Evolutionary conservation across 2,329 filamentous ascomycete genomes (phyloP), one percentile per base, ranked within the genome.

Genomic region (Corinectria fuckeliana): DNA sequence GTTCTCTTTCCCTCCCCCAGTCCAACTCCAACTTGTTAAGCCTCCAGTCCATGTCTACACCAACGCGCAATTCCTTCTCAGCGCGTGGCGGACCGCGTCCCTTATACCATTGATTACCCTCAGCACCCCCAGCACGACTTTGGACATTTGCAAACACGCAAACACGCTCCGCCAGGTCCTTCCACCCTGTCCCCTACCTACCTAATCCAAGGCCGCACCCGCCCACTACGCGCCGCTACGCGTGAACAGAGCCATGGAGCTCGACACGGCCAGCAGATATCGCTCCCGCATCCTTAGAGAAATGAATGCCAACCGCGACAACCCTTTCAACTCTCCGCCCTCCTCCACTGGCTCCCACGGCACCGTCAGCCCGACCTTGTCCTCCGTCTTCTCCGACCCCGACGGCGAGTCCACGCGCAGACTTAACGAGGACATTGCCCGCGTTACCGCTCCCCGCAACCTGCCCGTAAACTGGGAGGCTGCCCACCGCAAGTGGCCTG

Each of bases 311-410:
- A 80, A 82, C 73, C 77, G 79, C 71, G 78, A 83, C 59, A 83
- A 85, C 71, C 83, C 83, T 5, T 85, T 85, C 75, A 84, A 83
- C 73, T 85, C 83, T 18, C 84, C 84, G 5, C 83, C 83, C 18
- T 85, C 83, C 6, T 86, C 83, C 6, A 85, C 83, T 26, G 83
- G 83, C 55, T 83, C 82, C 51, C 83, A 85, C 73, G 83, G 83
- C 70, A 84, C 82, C 61, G 78, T 85, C 63, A 84, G 81, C 69
- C 79, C 81, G 53, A 85, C 82, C 44, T 69, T 80, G 50, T 84
- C 83, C 34, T 81, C 82, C 39, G 75, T 85, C 66, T 82, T 84
- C 60, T 80, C 82, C 56, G 79, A 80, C 56, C 81, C 80, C 34
- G 82, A 84, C 59, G 81, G 78, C 71, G 83, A 85, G 70, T 84